A percentile compares a stretch with the other conserved stretches of the same genome.
phyloP scores from a whole-genome alignment of 768 basidiomycete genomes.

The Xerocomus brunneocitrinus region DNA sequence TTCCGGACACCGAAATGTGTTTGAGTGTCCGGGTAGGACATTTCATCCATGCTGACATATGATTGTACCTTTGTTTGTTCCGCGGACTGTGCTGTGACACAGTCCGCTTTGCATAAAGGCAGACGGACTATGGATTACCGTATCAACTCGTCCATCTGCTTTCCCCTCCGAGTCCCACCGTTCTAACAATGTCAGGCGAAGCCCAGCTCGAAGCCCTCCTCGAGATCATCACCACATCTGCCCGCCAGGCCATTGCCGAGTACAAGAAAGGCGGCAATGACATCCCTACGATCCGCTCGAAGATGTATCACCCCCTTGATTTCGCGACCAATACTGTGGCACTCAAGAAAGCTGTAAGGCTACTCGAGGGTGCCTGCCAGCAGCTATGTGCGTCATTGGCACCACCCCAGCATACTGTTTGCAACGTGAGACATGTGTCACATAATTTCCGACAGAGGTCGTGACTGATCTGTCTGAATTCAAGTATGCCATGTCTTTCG shows the following conservation, averaged over 20 bases:
- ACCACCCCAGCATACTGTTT: conserved; percentile 26
- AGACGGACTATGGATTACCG: not conserved
- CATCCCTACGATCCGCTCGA: conserved; percentile 23
- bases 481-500: conserved; percentile 19
- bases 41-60: too few species aligned
- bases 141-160: not conserved
- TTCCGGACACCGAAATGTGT: too few species aligned
- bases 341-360: conserved; percentile 19
- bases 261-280: conserved; percentile 22
- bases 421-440: conserved; percentile 15
- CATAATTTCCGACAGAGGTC: not conserved
- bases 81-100: not conserved
- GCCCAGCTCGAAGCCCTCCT: not conserved
- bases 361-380: not conserved
- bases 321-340: conserved; percentile 13
- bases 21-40: too few species aligned
- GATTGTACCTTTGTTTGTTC: not conserved
- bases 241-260: conserved; percentile 6
- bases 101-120: too few species aligned
- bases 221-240: not conserved
- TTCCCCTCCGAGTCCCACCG: not conserved
- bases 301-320: conserved; percentile 22
- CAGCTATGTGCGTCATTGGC: conserved; percentile 24
- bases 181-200: not conserved
- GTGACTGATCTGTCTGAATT: not conserved